phyloP scores from a whole-genome alignment of 129 eudicot species.

The Heracleum sosnowskyi region DNA sequence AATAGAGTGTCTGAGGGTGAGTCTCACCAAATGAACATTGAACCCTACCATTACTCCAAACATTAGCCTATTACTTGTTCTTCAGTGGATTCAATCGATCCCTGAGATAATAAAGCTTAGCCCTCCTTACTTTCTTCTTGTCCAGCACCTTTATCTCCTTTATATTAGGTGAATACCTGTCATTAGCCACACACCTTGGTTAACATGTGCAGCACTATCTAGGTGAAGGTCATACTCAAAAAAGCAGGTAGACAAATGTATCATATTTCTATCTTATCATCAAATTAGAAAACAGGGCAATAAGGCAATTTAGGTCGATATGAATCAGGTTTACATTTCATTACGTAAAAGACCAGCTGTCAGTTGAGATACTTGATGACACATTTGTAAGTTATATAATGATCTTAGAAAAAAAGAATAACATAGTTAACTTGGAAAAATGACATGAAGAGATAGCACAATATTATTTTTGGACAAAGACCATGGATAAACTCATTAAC shows the following conservation, averaged over 20 bases:
- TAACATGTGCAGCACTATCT: slow-evolving; percentile 12
- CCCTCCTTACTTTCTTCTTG: slow-evolving; percentile 98
- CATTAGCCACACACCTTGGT: slow-evolving; percentile 19
- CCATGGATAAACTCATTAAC: background rate
- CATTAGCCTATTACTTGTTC: slow-evolving; percentile 27
- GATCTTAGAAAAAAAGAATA: background rate
- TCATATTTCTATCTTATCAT: background rate
- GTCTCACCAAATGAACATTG: slow-evolving; percentile 1
- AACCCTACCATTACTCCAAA: slow-evolving; percentile 18
- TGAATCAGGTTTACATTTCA: background rate
- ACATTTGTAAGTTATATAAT: background rate
- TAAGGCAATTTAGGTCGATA: background rate
- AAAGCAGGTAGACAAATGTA: background rate
- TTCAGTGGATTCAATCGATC: slow-evolving; percentile 67
- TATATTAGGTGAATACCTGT: slow-evolving; percentile 88
- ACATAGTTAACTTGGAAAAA: background rate
- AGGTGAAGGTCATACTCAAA: slow-evolving; percentile 1
- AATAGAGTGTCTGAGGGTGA: background rate
- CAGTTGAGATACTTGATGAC: background rate
- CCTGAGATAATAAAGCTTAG: slow-evolving; percentile 89
- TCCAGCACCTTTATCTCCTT: slow-evolving; percentile 90
- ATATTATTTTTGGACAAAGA: background rate
- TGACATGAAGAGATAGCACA: background rate
- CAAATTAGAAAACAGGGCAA: too few relatives aligned
- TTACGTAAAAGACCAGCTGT: background rate